phyloP scores from a whole-genome alignment of 2,329 filamentous ascomycete species.

The Drechslera avenae region DNA sequence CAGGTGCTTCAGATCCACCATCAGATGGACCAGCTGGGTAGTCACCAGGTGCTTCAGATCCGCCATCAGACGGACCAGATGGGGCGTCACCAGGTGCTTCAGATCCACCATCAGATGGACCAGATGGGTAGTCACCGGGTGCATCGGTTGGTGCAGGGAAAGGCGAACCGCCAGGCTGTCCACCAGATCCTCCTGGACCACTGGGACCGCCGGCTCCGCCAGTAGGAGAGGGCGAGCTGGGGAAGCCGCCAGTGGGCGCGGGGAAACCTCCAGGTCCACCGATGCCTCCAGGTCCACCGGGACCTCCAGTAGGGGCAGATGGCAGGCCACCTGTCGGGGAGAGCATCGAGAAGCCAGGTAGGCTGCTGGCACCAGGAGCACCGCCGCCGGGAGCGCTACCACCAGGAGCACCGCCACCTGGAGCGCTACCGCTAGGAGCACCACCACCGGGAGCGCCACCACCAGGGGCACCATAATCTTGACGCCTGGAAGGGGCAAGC shows the following conservation, averaged over 20 bases:
- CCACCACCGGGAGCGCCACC: background rate
- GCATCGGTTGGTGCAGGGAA: background rate
- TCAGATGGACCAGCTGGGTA: too few species aligned
- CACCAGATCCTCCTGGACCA: background rate
- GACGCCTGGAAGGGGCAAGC: background rate
- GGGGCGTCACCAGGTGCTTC: too few species aligned
- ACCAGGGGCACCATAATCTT: slow-evolving; percentile 8
- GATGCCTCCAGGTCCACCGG: background rate
- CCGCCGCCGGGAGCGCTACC: background rate
- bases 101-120: too few species aligned
- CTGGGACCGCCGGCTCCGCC: background rate
- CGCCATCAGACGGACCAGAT: too few species aligned
- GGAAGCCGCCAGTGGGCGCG: slow-evolving; percentile 8
- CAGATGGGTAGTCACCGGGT: too few species aligned
- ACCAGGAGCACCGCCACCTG: background rate
- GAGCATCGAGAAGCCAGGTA: background rate
- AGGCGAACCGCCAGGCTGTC: slow-evolving; percentile 4
- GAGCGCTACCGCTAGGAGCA: background rate
- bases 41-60: too few species aligned
- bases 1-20: too few species aligned
- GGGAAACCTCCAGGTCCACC: background rate
- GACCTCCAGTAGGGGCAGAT: background rate
- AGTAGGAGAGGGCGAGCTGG: background rate
- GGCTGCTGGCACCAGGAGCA: background rate
- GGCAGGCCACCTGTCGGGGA: background rate